These are phyloP conservation scores for Ulota crispa DNA, from an alignment of 225 moss, liverwort and hornwort genomes.

Conservation along the genomic window DNA sequence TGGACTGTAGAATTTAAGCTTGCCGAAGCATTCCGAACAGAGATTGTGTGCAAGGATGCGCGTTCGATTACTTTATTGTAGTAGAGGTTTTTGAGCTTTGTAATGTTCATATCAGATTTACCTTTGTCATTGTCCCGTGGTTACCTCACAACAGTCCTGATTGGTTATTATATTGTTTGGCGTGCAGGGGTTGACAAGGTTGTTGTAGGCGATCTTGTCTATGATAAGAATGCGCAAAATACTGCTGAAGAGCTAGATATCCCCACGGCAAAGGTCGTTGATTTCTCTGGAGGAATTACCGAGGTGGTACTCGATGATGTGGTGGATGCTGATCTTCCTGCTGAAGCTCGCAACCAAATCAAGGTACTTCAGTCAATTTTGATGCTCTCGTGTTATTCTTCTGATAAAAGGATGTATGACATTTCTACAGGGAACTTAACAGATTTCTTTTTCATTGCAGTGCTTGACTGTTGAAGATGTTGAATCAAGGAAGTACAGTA, in stretches of 20 bases:
- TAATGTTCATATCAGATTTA: slow-evolving; percentile 10
- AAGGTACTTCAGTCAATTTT: slow-evolving; percentile 57
- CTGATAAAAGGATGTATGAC: not conserved
- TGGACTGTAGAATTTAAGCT: not conserved
- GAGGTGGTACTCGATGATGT: slow-evolving; percentile 61
- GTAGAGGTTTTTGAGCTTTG: not conserved
- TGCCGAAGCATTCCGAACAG: not conserved
- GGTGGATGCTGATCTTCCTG: slow-evolving; percentile 56
- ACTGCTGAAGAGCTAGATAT: slow-evolving; percentile 27
- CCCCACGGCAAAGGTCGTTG: slow-evolving; percentile 31
- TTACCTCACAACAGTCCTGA: not conserved
- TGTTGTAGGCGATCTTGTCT: slow-evolving; percentile 89
- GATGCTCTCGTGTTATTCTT: not conserved
- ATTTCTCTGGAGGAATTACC: slow-evolving; percentile 30
- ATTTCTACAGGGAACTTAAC: not conserved
- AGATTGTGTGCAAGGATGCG: not conserved
- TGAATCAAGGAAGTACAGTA: slow-evolving; percentile 60
- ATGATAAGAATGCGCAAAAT: slow-evolving; percentile 46
- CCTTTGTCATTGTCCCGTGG: not conserved
- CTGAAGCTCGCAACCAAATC: slow-evolving; percentile 60
- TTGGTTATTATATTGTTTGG: not conserved
- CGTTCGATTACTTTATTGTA: slow-evolving; percentile 12
- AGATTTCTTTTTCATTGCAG: slow-evolving; percentile 34
- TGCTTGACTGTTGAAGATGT: slow-evolving; percentile 81
- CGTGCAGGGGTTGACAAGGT: slow-evolving; percentile 71